Evolutionary conservation across 495 filamentous ascomycete genomes (phyloP).

Genomic region (Penicillium odoratum): DNA sequence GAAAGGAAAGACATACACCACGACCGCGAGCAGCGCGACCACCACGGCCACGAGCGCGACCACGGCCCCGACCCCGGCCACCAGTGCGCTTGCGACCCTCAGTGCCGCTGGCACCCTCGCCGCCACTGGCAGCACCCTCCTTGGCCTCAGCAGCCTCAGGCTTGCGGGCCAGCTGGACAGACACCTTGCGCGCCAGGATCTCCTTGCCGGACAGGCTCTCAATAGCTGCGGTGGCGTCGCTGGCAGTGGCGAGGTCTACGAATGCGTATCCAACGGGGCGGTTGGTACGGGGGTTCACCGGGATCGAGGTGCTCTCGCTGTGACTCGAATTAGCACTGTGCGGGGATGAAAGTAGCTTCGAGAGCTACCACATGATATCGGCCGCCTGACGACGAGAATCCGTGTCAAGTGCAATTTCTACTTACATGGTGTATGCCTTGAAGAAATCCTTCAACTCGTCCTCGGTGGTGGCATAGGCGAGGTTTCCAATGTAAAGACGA

Average conservation of each 20-base stretch:
- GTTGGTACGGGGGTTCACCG: conserved; percentile 96
- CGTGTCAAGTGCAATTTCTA: conserved; percentile 21
- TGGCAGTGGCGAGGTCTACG: conserved; percentile 91
- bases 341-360: background rate
- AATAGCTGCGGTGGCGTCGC: conserved; percentile 93
- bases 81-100: conserved; percentile 78
- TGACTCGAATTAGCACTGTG: conserved; percentile 16
- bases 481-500: conserved; percentile 99
- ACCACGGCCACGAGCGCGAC: conserved; percentile 71
- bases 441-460: conserved; percentile 99
- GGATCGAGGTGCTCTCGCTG: conserved; percentile 97
- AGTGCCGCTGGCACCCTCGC: conserved; percentile 65
- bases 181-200: conserved; percentile 96
- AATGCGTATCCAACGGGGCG: conserved; percentile 99
- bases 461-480: conserved; percentile 99
- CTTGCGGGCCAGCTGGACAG: conserved; percentile 96
- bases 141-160: conserved; percentile 82
- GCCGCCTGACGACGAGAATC: background rate
- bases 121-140: conserved; percentile 67
- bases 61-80: conserved; percentile 74
- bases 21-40: conserved; percentile 64
- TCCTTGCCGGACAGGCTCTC: conserved; percentile 92
- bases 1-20: conserved; percentile 54
- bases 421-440: conserved; percentile 96
- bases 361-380: conserved; percentile 1